These are phyloP conservation scores for Penicillium odoratum DNA, from an alignment of 495 filamentous ascomycete genomes.

Conservation along the genomic window DNA sequence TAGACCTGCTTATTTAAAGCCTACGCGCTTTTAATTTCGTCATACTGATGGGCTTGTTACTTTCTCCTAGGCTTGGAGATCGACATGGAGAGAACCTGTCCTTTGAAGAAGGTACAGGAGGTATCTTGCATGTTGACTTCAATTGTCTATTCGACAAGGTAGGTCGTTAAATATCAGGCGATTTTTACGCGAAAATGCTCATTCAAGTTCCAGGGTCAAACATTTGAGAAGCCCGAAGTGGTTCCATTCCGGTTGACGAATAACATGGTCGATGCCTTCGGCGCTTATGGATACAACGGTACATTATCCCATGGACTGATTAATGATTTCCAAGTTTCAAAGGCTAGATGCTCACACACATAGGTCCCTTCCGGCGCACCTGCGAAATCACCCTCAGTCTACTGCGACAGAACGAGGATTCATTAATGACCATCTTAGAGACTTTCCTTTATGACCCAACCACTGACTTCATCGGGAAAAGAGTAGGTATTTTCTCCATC, in stretches of 20 bases:
- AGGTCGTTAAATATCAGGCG: background rate
- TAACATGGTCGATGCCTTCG: constrained; percentile 97
- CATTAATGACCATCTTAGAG: constrained; percentile 93
- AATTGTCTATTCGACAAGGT: constrained; percentile 98
- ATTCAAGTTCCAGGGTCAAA: constrained; percentile 58
- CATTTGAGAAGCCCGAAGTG: constrained; percentile 89
- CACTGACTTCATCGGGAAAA: constrained; percentile 82
- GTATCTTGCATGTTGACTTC: constrained; percentile 97
- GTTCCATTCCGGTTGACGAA: constrained; percentile 98
- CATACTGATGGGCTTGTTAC: constrained; percentile 5
- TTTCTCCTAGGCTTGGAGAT: constrained; percentile 70
- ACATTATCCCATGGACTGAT: background rate
- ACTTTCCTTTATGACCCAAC: constrained; percentile 97
- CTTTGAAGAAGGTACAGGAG: constrained; percentile 91
- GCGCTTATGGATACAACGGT: constrained; percentile 84
- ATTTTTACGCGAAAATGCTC: constrained; percentile 1
- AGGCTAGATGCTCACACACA: constrained; percentile 2
- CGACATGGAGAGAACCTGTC: constrained; percentile 98
- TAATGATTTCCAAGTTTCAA: constrained; percentile 4
- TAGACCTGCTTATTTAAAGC: background rate
- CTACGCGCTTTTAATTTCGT: constrained; percentile 1
- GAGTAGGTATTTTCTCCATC: constrained; percentile 39
- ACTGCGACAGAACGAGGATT: constrained; percentile 89
- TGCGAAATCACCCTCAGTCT: constrained; percentile 84
- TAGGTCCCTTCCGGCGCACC: constrained; percentile 83